Evolutionary conservation across 1,284 basidiomycete genomes (phyloP).

Genomic region (Amylostereum areolatum): DNA sequence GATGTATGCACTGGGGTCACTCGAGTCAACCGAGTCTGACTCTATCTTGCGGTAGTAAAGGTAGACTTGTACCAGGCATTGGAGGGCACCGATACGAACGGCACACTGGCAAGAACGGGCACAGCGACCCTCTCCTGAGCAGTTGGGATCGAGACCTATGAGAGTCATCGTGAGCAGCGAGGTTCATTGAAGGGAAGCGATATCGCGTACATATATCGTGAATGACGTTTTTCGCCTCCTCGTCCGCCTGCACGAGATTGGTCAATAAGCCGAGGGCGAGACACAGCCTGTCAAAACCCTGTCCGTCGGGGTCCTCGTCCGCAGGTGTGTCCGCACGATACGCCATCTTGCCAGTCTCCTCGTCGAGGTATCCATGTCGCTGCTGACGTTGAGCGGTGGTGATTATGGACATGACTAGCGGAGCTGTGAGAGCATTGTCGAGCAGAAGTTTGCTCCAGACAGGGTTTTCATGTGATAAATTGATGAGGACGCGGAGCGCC

Average conservation of each 20-base stretch:
- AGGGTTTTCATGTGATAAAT: constrained; percentile 54
- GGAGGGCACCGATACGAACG: constrained; percentile 32
- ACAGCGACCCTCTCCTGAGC: constrained; percentile 41
- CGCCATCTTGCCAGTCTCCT: constrained; percentile 4
- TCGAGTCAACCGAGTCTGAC: constrained; percentile 18
- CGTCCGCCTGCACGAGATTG: constrained; percentile 59
- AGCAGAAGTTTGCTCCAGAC: constrained; percentile 48
- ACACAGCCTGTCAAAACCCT: constrained; percentile 58
- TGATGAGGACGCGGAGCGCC: constrained; percentile 59
- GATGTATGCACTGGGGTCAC: constrained; percentile 34
- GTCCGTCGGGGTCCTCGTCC: constrained; percentile 20
- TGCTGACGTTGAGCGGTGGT: constrained; percentile 26
- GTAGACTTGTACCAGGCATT: constrained; percentile 42
- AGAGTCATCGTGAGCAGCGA: constrained; percentile 1
- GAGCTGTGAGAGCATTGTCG: constrained; percentile 35
- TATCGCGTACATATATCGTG: constrained; percentile 39
- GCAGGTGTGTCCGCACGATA: constrained; percentile 6
- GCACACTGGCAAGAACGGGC: constrained; percentile 43
- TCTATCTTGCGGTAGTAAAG: constrained; percentile 18
- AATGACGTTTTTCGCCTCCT: constrained; percentile 36
- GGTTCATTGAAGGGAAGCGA: background rate
- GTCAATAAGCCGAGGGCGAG: constrained; percentile 66
- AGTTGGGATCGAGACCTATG: constrained; percentile 42
- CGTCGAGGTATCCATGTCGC: constrained; percentile 9
- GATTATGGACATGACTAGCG: constrained; percentile 41